Conservation (phyloP, 345 rosid genomes). For the Kernera saxatilis region DNA sequence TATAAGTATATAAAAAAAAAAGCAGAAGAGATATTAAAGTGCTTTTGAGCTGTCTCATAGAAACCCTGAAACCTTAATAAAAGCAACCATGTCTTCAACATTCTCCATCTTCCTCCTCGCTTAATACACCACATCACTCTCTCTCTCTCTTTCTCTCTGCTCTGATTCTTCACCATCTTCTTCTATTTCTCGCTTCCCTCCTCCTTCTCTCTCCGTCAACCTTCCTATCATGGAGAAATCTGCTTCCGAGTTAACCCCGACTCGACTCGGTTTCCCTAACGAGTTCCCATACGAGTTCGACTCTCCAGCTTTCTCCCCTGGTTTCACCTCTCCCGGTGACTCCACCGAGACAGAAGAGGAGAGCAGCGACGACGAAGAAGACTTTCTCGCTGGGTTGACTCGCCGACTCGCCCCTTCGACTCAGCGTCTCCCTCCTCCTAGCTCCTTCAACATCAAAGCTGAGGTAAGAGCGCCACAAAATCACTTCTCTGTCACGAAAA, state of each 20-base stretch:
- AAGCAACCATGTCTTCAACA: slow-evolving; percentile 32
- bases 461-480: slow-evolving; percentile 19
- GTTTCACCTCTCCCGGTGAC: slow-evolving; percentile 48
- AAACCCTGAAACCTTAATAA: slow-evolving; percentile 39
- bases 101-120: slow-evolving; percentile 28
- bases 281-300: slow-evolving; percentile 72
- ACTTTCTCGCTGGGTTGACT: slow-evolving; percentile 55
- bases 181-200: background rate
- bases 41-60: slow-evolving; percentile 37
- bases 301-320: slow-evolving; percentile 32
- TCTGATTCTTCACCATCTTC: background rate
- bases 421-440: slow-evolving; percentile 37
- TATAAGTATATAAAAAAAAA: background rate
- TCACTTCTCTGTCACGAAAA: background rate
- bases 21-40: slow-evolving; percentile 20
- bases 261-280: slow-evolving; percentile 37
- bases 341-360: slow-evolving; percentile 46
- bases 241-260: slow-evolving; percentile 11
- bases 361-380: slow-evolving; percentile 64
- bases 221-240: slow-evolving; percentile 5
- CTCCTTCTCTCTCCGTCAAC: background rate
- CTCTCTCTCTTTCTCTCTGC: background rate
- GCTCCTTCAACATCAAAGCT: slow-evolving; percentile 11
- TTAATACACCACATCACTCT: background rate
- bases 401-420: slow-evolving; percentile 62